Percentiles rank a stretch among this genome's conserved stretches.
Conservation (phyloP, 2,329 filamentous ascomycete genomes). For the Lachnellula cervina region DNA sequence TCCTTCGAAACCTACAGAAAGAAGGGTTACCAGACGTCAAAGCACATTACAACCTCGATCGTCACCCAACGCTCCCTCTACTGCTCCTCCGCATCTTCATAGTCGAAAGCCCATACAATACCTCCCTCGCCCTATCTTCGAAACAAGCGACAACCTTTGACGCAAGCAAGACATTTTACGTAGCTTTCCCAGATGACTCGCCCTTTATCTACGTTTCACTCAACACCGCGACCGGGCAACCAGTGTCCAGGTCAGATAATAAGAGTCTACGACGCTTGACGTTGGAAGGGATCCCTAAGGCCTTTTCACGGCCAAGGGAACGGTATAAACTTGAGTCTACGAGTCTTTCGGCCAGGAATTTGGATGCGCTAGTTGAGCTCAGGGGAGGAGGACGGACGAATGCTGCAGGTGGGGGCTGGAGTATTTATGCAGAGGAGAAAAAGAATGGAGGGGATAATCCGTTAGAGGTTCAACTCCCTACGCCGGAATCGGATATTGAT, state of each 20-base stretch:
- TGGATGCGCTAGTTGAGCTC: slow-evolving; percentile 63
- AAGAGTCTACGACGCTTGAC: slow-evolving; percentile 66
- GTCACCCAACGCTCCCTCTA: slow-evolving; percentile 63
- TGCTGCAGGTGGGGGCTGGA: slow-evolving; percentile 71
- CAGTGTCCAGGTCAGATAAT: slow-evolving; percentile 41
- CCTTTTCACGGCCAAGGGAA: slow-evolving; percentile 68
- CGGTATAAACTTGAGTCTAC: slow-evolving; percentile 67
- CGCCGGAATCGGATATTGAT: slow-evolving; percentile 36
- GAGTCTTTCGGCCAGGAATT: slow-evolving; percentile 64
- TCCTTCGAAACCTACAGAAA: slow-evolving; percentile 68
- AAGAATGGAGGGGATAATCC: slow-evolving; percentile 39
- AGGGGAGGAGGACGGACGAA: slow-evolving; percentile 67
- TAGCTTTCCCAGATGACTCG: slow-evolving; percentile 77
- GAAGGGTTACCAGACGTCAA: slow-evolving; percentile 76
- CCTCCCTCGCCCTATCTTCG: slow-evolving; percentile 43
- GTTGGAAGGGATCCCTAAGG: slow-evolving; percentile 75
- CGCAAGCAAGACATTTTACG: slow-evolving; percentile 66
- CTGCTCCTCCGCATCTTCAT: slow-evolving; percentile 75
- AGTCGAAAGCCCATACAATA: slow-evolving; percentile 75
- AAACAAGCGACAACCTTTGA: slow-evolving; percentile 43
- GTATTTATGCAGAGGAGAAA: slow-evolving; percentile 64
- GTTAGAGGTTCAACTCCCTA: slow-evolving; percentile 40
- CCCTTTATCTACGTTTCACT: slow-evolving; percentile 67
- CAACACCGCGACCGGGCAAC: slow-evolving; percentile 48
- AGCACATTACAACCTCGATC: slow-evolving; percentile 75